Base-by-base conservation (phyloP, 768 basidiomycete species). In the Heimioporus sp. region DNA sequence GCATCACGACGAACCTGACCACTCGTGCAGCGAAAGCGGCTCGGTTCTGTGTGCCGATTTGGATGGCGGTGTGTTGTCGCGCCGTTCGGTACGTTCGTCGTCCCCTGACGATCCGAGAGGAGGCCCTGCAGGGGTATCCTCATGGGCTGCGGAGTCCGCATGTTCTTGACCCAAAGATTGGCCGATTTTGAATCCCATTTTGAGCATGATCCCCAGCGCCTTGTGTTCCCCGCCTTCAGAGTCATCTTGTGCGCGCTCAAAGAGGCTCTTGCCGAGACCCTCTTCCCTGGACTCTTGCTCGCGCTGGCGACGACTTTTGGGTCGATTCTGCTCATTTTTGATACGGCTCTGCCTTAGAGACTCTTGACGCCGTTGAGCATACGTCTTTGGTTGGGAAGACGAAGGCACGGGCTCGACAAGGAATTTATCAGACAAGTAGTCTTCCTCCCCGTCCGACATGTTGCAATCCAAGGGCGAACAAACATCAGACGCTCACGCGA, bases 181-280 rank as follows among this genome's bases (percentile, higher is more conserved):
- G 15, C 92, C 92, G 3, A 88, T 83, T 71, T 86, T 87, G 74
- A 90, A 94, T 1, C 92, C 92, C 92, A 93, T 93, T 72, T 89
- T 92, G 80, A 88, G 83, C 92, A 94, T 94, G 75, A 94, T 92
- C 15, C 81, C 79, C 48, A 93, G 73, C 9, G 91, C 92, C 66
- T 92, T 93, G 73, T 81, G 92, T 39, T 79, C 76, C 15, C 58
- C 62, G 1, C 46, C 55, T 41, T 65, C 59, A 31, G 21, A 36
- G 53, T 77, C 77, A 55, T 81, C 78, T 62, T 90, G 86, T 65
- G 86, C 87, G 39, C 81, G 77, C 61, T 90, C 86, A 60, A 94
- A 92, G 19, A 93, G 80, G 69, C 86, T 91, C 69, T 79, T 90
- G 66, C 75, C 79, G 56, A 92, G 79, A 19, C 87, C 91, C 59